phyloP scores from a whole-genome alignment of 164 flowering plant species.

The Vitis labrusca region DNA sequence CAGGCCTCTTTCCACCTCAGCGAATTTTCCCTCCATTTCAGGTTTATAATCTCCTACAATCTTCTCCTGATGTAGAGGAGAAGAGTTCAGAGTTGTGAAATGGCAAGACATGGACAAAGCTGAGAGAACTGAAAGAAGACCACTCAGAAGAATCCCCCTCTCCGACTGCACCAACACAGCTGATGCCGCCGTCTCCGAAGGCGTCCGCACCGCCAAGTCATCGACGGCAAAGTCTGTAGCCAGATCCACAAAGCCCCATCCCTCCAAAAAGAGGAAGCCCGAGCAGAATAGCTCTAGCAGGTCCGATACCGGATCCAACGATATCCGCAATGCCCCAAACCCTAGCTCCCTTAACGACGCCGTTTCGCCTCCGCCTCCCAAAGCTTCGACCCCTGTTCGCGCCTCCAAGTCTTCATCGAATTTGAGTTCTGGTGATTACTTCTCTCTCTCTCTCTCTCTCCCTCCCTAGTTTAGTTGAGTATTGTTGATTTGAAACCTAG shows the following conservation, averaged over 20 bases:
- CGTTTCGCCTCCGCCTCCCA: background rate
- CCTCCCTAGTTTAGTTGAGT: background rate
- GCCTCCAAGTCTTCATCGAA: background rate
- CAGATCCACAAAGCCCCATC: slow-evolving; percentile 11
- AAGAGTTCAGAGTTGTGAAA: background rate
- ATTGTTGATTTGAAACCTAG: background rate
- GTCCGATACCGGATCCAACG: background rate
- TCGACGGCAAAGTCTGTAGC: no score
- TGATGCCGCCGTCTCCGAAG: no score
- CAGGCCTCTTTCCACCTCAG: background rate
- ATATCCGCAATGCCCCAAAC: slow-evolving; percentile 6
- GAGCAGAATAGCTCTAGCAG: slow-evolving; percentile 2
- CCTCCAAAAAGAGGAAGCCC: no score
- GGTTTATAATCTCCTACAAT: slow-evolving; percentile 2
- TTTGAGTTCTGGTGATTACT: slow-evolving; percentile 16
- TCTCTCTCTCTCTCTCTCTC: no score
- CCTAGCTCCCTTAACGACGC: background rate
- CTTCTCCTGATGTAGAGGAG: no score
- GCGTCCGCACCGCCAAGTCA: no score
- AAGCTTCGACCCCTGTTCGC: slow-evolving; percentile 1
- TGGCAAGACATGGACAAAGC: slow-evolving; percentile 21
- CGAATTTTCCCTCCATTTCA: slow-evolving; percentile 19
- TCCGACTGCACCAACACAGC: slow-evolving; percentile 41
- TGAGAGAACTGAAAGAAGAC: slow-evolving; percentile 7
- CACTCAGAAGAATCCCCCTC: slow-evolving; percentile 32